phyloP scores from a whole-genome alignment of 202 grass and related monocot species.

The Bolboschoenoplectus hybrid region DNA sequence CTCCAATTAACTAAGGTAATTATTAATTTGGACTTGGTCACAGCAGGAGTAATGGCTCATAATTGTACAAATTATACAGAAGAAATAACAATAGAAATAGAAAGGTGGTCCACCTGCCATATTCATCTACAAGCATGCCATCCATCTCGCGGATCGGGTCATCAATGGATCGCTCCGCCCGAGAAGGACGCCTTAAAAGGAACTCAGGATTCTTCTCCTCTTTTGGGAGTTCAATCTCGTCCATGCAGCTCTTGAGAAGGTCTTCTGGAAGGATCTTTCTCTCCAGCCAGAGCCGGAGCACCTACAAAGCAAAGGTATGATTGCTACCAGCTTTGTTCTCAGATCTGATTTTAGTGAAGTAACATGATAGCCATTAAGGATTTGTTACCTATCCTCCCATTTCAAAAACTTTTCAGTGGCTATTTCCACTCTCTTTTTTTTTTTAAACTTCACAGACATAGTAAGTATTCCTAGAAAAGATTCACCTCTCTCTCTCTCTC shows the following conservation, averaged over 20 bases:
- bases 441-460: not conserved
- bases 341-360: conserved; percentile 3
- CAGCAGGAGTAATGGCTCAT: not conserved
- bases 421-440: not conserved
- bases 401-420: not conserved
- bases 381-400: not conserved
- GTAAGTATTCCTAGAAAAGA: too few relatives aligned
- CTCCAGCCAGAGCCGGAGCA: conserved; percentile 95
- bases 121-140: conserved; percentile 94
- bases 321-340: conserved; percentile 33
- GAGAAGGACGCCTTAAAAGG: conserved; percentile 64
- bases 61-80: not conserved
- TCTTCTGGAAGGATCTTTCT: conserved; percentile 93
- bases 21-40: not conserved
- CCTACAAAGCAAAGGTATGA: conserved; percentile 54
- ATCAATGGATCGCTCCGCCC: conserved; percentile 85
- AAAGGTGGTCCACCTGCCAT: conserved; percentile 66
- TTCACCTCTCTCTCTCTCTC: too few relatives aligned
- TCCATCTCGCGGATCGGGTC: conserved; percentile 94
- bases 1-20: not conserved
- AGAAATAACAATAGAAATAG: not conserved
- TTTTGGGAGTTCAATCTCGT: conserved; percentile 76
- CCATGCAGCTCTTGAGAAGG: conserved; percentile 77
- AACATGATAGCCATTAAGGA: conserved; percentile 24
- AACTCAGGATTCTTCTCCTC: conserved; percentile 75